phyloP scores from a whole-genome alignment of 2,329 filamentous ascomycete species.

The Thelonectria blattea region DNA sequence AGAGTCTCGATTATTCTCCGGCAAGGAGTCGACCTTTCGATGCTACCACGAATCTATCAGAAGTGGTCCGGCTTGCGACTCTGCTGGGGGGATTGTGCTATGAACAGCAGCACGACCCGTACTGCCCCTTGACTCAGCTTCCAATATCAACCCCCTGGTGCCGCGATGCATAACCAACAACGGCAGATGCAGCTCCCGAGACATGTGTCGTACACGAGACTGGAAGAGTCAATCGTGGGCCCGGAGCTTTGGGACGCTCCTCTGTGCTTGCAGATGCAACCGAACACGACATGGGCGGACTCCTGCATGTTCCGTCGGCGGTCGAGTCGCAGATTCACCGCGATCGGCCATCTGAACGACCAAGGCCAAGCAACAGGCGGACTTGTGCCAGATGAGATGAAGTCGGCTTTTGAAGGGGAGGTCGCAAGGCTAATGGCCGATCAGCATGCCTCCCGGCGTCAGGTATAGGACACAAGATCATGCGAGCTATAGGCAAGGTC shows the following conservation, averaged over 20 bases:
- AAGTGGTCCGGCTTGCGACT: conserved; percentile 15
- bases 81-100: conserved; percentile 2
- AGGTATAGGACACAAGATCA: conserved; percentile 15
- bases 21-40: conserved; percentile 10
- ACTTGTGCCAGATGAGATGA: conserved; percentile 20
- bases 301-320: conserved; percentile 27
- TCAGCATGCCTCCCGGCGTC: conserved; percentile 15
- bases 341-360: conserved; percentile 14
- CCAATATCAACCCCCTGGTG: conserved; percentile 17
- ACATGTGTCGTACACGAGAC: conserved; percentile 28
- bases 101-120: background rate
- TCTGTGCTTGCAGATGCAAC: conserved; percentile 32
- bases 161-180: conserved; percentile 24
- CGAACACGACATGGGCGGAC: conserved; percentile 15
- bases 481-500: conserved; percentile 21
- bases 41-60: conserved; percentile 18
- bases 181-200: conserved; percentile 28
- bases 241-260: conserved; percentile 36
- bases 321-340: conserved; percentile 16
- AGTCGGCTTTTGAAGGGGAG: conserved; percentile 8
- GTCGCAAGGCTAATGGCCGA: conserved; percentile 16
- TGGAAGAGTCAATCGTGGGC: conserved; percentile 21
- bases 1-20: conserved; percentile 24
- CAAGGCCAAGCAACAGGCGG: background rate
- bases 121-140: conserved; percentile 1